Evolutionary conservation across 495 filamentous ascomycete species (phyloP).

Genomic region (Aspergillus cavernicola): DNA sequence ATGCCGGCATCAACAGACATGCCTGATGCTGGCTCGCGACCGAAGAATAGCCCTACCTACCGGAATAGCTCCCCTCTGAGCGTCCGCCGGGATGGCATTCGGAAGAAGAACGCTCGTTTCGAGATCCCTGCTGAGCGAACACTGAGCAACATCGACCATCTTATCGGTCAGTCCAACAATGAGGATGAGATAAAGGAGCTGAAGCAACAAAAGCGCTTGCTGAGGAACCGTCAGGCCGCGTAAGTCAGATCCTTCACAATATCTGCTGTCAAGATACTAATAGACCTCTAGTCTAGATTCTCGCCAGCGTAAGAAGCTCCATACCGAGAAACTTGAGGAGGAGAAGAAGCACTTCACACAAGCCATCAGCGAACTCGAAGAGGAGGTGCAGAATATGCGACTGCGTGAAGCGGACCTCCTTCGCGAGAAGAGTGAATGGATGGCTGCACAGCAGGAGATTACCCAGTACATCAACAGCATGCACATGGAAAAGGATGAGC

Average conservation of each 20-base stretch:
- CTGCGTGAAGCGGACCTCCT: constrained; percentile 58
- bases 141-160: constrained; percentile 87
- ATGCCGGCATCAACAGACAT: constrained; percentile 55
- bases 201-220: constrained; percentile 94
- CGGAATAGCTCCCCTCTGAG: constrained; percentile 75
- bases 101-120: constrained; percentile 99
- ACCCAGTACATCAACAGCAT: constrained; percentile 72
- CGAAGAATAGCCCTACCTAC: constrained; percentile 74
- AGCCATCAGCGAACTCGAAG: constrained; percentile 72
- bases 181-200: constrained; percentile 96
- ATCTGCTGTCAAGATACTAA: constrained; percentile 32
- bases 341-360: constrained; percentile 88
- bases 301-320: constrained; percentile 96
- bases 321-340: constrained; percentile 94
- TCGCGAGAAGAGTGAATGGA: constrained; percentile 63
- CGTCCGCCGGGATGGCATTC: constrained; percentile 80
- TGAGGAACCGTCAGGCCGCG: constrained; percentile 95
- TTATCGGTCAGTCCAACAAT: constrained; percentile 83
- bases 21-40: constrained; percentile 56
- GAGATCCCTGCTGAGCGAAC: constrained; percentile 94
- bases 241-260: constrained; percentile 49
- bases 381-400: constrained; percentile 59
- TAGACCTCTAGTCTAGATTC: constrained; percentile 73
- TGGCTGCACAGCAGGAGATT: constrained; percentile 64
- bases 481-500: constrained; percentile 84